Base-by-base conservation (phyloP, 345 rosid species). In the Citrus mangshanensis region DNA sequence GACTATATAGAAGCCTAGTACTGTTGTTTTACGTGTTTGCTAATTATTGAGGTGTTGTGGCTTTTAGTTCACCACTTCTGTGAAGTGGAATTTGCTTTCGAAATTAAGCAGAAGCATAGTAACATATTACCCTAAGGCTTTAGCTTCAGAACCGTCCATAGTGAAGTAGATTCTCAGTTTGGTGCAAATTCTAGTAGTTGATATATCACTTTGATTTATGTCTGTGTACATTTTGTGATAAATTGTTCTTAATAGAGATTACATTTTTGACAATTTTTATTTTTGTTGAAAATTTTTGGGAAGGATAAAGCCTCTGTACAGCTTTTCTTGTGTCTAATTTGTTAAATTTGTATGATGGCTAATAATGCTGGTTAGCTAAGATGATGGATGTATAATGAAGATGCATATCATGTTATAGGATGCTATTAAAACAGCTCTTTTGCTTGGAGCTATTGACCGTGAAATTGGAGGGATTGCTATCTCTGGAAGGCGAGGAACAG, bases 401-500 rank as follows among this genome's bases (percentile, higher is more conserved):
- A 42, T 32, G 28, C 5, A 68, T 6, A 71, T 55, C 69, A 18
- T 81, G 62, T 70, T 64, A 59, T 77, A 93, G 99, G 98, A 95
- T 87, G 97, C 97, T 19, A 90, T 92, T 77, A 95, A 95, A 86
- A 95, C 97, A 81, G 96, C 97, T 60, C 95, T 95, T 82, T 76
- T 93, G 81, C 96, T 95, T 81, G 98, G 99, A 2, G 99, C 98
- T 49, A 91, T 85, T 87, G 99, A 95, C 81, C 94, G 94, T 75
- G 97, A 90, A 72, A 88, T 95, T 75, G 97, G 99, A 78, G 98
- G 99, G 79, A 91, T 93, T 82, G 98, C 97, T 66, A 88, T 95
- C 34, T 91, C 92, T 68, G 98, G 97, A 72, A 92, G 82, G 77
- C 88, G 99, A 84, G 99, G 97, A 74, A 95, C 97, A 68, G 97